Percentiles rank a stretch among this genome's conserved stretches.
Conservation (phyloP, 2,329 filamentous ascomycete genomes). For the Fusarium annulatum region DNA sequence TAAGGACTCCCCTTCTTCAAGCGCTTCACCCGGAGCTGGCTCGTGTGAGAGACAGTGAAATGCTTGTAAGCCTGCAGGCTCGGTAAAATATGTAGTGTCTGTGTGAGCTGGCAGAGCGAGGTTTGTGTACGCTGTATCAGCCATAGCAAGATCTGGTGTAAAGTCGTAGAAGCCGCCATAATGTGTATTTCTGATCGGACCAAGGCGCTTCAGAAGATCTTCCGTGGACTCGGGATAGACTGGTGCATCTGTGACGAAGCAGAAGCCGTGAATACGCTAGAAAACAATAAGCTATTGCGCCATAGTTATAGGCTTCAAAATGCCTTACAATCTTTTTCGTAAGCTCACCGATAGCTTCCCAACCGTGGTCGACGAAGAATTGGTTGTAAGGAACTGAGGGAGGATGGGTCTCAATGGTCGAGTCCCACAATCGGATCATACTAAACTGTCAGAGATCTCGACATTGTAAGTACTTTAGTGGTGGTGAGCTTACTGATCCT, state of each 20-base stretch:
- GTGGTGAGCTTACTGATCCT: conserved; percentile 36
- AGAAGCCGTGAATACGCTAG: conserved; percentile 78
- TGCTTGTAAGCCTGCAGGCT: conserved; percentile 89
- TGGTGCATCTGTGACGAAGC: conserved; percentile 78
- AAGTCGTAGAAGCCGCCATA: conserved; percentile 89
- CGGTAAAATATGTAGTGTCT: conserved; percentile 95
- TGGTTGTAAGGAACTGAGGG: conserved; percentile 69
- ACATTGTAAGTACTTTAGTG: neutral
- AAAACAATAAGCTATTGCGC: conserved; percentile 21
- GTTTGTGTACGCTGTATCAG: conserved; percentile 92
- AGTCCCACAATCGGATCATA: conserved; percentile 40
- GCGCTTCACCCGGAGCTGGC: conserved; percentile 52
- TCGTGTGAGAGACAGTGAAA: conserved; percentile 87
- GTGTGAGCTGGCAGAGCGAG: conserved; percentile 86
- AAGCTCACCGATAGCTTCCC: conserved; percentile 67
- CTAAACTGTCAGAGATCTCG: conserved; percentile 25
- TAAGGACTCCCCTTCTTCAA: conserved; percentile 47
- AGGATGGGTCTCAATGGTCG: conserved; percentile 53
- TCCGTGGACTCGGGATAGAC: conserved; percentile 2
- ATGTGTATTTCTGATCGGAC: conserved; percentile 89
- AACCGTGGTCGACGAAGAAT: conserved; percentile 63
- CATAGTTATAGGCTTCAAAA: neutral
- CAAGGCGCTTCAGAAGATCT: conserved; percentile 73
- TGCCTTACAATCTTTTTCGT: conserved; percentile 71
- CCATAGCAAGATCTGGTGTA: conserved; percentile 85